phyloP scores from a whole-genome alignment of 495 filamentous ascomycete genomes.

The Hypoxylon trugodes region DNA sequence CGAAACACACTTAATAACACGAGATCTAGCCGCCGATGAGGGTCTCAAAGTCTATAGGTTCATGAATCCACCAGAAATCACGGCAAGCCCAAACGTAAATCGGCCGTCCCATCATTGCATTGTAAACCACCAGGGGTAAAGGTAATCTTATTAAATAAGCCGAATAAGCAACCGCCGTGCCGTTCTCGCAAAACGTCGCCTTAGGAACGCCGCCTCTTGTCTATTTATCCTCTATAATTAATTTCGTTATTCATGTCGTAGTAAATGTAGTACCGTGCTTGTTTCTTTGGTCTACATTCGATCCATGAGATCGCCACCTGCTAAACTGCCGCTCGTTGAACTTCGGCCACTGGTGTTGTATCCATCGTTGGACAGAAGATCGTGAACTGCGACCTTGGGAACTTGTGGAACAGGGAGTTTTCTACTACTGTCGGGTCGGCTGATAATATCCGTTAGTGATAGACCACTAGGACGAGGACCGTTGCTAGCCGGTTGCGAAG shows the following conservation, averaged over 20 bases:
- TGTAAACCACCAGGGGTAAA: constrained; percentile 25
- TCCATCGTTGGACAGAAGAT: constrained; percentile 73
- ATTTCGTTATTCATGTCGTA: constrained; percentile 44
- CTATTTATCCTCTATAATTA: constrained; percentile 45
- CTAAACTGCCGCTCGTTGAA: constrained; percentile 57
- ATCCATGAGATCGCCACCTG: constrained; percentile 54
- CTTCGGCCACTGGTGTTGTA: constrained; percentile 62
- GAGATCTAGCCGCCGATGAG: constrained; percentile 45
- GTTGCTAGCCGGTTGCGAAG: constrained; percentile 47
- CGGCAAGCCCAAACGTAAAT: constrained; percentile 29
- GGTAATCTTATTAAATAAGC: constrained; percentile 38
- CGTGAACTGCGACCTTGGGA: constrained; percentile 88
- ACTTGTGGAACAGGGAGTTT: constrained; percentile 94
- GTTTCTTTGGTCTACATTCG: constrained; percentile 35
- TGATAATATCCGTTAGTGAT: constrained; percentile 92
- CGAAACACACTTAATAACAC: constrained; percentile 33
- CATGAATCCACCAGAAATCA: constrained; percentile 38
- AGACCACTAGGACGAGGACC: constrained; percentile 66
- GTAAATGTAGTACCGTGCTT: constrained; percentile 12
- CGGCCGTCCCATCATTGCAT: constrained; percentile 18
- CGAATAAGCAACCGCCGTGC: constrained; percentile 16
- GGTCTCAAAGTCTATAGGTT: constrained; percentile 47
- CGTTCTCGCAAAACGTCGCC: constrained; percentile 30
- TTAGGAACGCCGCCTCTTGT: constrained; percentile 40
- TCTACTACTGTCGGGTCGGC: constrained; percentile 81